Evolutionary conservation across 331 rosid genomes (phyloP), one percentile per base, ranked within the genome.

Genomic region (Quercus tomentella): DNA sequence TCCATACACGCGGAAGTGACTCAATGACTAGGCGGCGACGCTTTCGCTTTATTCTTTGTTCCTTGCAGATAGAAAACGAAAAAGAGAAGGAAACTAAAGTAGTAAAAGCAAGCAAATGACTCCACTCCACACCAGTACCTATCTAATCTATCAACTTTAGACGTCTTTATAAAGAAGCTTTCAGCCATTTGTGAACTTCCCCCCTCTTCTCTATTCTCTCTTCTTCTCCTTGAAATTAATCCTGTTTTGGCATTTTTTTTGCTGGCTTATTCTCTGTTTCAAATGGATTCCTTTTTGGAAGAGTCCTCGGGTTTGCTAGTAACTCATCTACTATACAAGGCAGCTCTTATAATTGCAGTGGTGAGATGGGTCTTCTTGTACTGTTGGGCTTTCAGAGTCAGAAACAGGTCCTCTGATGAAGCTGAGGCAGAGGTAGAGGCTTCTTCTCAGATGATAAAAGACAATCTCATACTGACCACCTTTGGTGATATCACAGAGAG

Each of bases 331-430:
- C 56, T 92, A 26, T 91, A 89, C 58, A 90, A 90, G 49, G 85
- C 85, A 12, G 97, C 97, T 35, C 82, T 93, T 12, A 76, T 84
- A 41, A 81, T 93, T 30, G 94, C 97, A 6, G 18, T 91, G 20
- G 54, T 89, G 4, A 89, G 96, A 91, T 93, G 92, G 87, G 79
- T 82, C 14, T 52, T 88, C 12, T 41, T 41, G 45, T 41, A 41
- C 9, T 88, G 83, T 74, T 92, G 92, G 76, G 82, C 73, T 26
- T 61, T 77, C 58, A 83, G 76, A 56, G 6, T 85, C 72, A 77
- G 84, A 18, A 72, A 75, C 16, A 80, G 86, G 55, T 20, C 58
- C 69, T 56, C 33, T 56, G 57, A 2, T 3, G 83, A 68, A 5
- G 54, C 84, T 5, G 83, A 68, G 7, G 54, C 84, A 16, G 35